Conservation (phyloP, 768 basidiomycete species). For the Russula griseocarnosa region DNA sequence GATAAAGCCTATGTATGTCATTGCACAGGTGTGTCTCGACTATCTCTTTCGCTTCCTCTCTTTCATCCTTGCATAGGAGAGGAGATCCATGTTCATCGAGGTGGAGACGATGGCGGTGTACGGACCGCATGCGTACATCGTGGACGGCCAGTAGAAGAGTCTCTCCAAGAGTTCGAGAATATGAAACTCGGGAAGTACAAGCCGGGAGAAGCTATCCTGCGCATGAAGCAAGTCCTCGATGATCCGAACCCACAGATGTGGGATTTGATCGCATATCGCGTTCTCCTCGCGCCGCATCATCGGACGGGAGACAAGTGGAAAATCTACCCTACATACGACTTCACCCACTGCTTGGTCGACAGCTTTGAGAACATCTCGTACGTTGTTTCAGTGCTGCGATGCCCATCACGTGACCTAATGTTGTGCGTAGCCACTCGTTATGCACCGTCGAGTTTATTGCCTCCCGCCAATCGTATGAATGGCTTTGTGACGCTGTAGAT, state of each 20-base stretch:
- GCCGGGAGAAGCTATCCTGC: constrained; percentile 86
- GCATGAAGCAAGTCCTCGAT: constrained; percentile 95
- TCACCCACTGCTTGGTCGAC: constrained; percentile 96
- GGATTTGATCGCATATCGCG: constrained; percentile 96
- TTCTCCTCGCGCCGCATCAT: constrained; percentile 87
- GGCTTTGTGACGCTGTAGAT: constrained; percentile 96
- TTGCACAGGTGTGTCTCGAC: constrained; percentile 72
- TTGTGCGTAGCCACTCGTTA: constrained; percentile 73
- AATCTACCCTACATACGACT: constrained; percentile 98
- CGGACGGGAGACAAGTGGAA: constrained; percentile 91
- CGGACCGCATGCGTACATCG: constrained; percentile 87
- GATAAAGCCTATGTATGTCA: constrained; percentile 96
- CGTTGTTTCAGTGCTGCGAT: constrained; percentile 36
- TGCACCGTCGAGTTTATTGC: constrained; percentile 96
- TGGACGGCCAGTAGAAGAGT: constrained; percentile 79
- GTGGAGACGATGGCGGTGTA: constrained; percentile 72
- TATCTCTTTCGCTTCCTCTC: neutral
- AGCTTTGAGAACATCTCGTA: constrained; percentile 99
- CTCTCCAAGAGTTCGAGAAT: constrained; percentile 78
- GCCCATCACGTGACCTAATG: constrained; percentile 10
- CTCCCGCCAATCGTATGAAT: constrained; percentile 96
- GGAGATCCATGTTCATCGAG: constrained; percentile 84
- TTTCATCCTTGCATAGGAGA: constrained; percentile 55
- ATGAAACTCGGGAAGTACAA: constrained; percentile 91
- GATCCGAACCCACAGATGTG: constrained; percentile 99